phyloP scores from a whole-genome alignment of 176 grass and related monocot species.

The Leersia perrieri region DNA sequence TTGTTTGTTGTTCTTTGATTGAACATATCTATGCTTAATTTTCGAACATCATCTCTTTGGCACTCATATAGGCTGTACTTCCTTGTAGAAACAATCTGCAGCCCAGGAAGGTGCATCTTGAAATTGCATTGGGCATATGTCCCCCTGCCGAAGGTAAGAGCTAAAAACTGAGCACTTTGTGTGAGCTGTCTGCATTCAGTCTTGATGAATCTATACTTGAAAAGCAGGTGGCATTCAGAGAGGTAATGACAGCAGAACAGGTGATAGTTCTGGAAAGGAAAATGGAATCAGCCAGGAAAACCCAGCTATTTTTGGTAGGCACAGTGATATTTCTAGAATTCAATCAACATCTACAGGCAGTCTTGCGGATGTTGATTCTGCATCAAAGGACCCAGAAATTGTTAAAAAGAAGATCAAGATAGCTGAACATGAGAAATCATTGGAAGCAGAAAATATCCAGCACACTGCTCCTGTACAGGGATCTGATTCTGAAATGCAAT shows the following conservation, averaged over 20 bases:
- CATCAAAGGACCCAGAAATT: slow-evolving; percentile 62
- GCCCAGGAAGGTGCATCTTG: slow-evolving; percentile 90
- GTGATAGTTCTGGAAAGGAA: slow-evolving; percentile 76
- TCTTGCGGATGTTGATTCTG: slow-evolving; percentile 68
- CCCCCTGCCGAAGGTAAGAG: slow-evolving; percentile 70
- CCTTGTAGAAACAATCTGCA: slow-evolving; percentile 82
- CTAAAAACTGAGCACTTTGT: slow-evolving; percentile 29
- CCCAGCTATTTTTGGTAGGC: slow-evolving; percentile 56
- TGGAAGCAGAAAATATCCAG: slow-evolving; percentile 54
- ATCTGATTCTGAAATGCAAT: slow-evolving; percentile 41
- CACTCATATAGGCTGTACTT: slow-evolving; percentile 27
- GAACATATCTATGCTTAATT: slow-evolving; percentile 13
- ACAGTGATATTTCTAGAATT: slow-evolving; percentile 51
- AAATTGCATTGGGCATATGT: slow-evolving; percentile 78
- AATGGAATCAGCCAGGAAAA: slow-evolving; percentile 62
- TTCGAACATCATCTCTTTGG: slow-evolving; percentile 18
- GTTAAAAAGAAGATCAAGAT: slow-evolving; percentile 62
- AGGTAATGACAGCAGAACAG: slow-evolving; percentile 64
- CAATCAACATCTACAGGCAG: slow-evolving; percentile 71
- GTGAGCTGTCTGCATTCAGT: slow-evolving; percentile 14
- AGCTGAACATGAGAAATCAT: slow-evolving; percentile 52
- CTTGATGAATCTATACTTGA: slow-evolving; percentile 33
- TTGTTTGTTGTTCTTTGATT: background rate
- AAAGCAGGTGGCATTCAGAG: slow-evolving; percentile 59
- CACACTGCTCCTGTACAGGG: slow-evolving; percentile 41